Base-by-base conservation (phyloP, 2,329 filamentous ascomycete species). In the Stemphylium lycopersici region DNA sequence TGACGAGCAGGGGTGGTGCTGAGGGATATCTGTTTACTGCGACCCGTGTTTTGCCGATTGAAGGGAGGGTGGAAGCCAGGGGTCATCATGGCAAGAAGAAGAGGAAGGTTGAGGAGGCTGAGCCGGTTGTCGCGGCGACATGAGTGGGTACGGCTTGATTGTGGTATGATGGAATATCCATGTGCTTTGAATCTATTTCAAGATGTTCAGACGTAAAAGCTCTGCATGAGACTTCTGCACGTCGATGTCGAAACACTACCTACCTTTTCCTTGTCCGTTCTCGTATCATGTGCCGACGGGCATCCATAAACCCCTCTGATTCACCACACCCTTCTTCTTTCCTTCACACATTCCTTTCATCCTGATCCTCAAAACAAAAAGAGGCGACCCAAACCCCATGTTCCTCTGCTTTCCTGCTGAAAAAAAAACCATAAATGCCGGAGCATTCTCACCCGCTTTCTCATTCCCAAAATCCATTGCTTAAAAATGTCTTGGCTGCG, bases 1-100 rank as follows among this genome's bases (percentile, higher is more conserved):
- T 99, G 95, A 96, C 90, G 55, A 87, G 87, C 33, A 84, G 85
- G 36, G 95, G 95, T 16, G 93, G 93, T 0, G 87, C 91, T 0
- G 93, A 98, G 70, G 95, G 95, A 0, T 99, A 91, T 73, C 73
- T 99, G 3, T 92, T 98, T 63, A 93, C 91, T 24, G 93, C 84
- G 0, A 90, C 89, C 72, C 85, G 87, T 63, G 91, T 95, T 1
- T 78, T 93, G 40, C 95, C 95, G 0, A 86, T 90, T 0, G 85
- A 90, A 66, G 91, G 90, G 2, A 87, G 84, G 65, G 88, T 97
- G 4, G 88, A 91, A 68, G 93, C 93, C 1, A 86, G 91, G 56
- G 95, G 95, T 0, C 89, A 88, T 69, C 87, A 86, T 48, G 73
- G 69, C 2, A 68, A 77, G 48, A 90, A 90, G 76, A 86, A 84